phyloP scores from a whole-genome alignment of 495 filamentous ascomycete genomes.

The Pseudotulostoma volvatum region DNA sequence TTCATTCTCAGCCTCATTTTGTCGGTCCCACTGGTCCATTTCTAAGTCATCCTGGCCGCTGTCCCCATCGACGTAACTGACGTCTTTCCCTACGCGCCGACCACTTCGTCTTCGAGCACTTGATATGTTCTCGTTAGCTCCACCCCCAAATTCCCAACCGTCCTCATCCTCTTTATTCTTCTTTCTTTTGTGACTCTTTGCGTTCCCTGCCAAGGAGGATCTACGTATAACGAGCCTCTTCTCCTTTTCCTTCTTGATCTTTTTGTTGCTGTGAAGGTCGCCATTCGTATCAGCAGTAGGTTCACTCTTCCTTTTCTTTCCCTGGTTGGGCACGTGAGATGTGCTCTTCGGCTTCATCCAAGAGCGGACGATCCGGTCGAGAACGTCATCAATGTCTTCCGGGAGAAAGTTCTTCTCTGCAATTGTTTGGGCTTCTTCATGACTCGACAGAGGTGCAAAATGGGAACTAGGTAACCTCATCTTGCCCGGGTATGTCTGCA shows the following conservation, averaged over 20 bases:
- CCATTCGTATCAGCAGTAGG: slow-evolving; percentile 13
- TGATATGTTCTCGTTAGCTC: slow-evolving; percentile 11
- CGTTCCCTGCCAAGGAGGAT: slow-evolving; percentile 14
- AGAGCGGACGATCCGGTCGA: slow-evolving; percentile 47
- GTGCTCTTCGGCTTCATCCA: slow-evolving; percentile 25
- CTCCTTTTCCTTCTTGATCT: slow-evolving; percentile 31
- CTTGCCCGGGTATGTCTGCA: slow-evolving; percentile 71
- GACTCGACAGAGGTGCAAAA: slow-evolving; percentile 56
- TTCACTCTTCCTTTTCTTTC: slow-evolving; percentile 36
- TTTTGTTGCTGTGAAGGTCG: slow-evolving; percentile 10
- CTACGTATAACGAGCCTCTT: slow-evolving; percentile 18
- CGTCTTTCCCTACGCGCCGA: slow-evolving; percentile 14
- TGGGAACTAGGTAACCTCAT: slow-evolving; percentile 62
- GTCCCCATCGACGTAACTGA: slow-evolving; percentile 40
- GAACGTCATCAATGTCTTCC: slow-evolving; percentile 59
- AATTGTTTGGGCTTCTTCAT: slow-evolving; percentile 65
- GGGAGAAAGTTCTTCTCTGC: slow-evolving; percentile 71
- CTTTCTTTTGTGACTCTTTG: slow-evolving; percentile 30
- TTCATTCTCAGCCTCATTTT: slow-evolving; percentile 10
- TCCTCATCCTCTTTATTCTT: slow-evolving; percentile 23
- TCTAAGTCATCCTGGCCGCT: slow-evolving; percentile 44
- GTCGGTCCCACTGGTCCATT: slow-evolving; percentile 27
- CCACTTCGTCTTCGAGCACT: slow-evolving; percentile 25
- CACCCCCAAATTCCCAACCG: slow-evolving; percentile 28
- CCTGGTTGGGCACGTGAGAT: slow-evolving; percentile 12